phyloP scores from a whole-genome alignment of 345 rosid genomes.

The Eucalyptus curtisii region DNA sequence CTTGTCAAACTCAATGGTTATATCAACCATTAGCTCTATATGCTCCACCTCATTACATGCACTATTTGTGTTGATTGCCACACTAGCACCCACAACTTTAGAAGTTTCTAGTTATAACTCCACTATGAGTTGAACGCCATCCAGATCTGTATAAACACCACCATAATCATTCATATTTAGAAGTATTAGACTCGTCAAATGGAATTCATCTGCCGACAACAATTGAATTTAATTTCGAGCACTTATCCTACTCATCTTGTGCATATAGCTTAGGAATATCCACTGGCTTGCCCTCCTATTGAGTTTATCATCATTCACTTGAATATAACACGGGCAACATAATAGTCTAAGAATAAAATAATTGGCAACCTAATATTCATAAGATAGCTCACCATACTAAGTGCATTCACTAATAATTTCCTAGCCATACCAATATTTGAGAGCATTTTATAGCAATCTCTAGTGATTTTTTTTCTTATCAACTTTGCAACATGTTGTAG shows the following conservation, averaged over 20 bases:
- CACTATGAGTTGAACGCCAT: background rate
- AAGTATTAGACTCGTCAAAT: background rate
- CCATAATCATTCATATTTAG: background rate
- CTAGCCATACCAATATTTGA: background rate
- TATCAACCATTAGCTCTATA: background rate
- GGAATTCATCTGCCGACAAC: background rate
- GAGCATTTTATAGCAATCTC: background rate
- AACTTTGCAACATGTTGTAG: background rate
- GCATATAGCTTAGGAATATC: background rate
- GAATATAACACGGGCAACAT: background rate
- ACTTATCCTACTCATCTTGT: background rate
- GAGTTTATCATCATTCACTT: background rate
- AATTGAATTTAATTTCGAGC: background rate
- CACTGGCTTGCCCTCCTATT: background rate
- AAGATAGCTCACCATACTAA: background rate
- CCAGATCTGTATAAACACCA: background rate
- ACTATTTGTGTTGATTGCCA: background rate
- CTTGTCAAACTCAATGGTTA: background rate
- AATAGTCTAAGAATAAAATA: background rate
- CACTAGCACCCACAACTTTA: background rate
- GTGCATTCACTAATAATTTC: background rate
- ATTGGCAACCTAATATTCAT: background rate
- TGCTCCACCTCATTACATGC: background rate
- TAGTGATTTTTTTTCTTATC: background rate
- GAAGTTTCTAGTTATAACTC: background rate